A percentile compares a stretch with the other conserved stretches of the same genome.
Evolutionary conservation across 2,329 filamentous ascomycete genomes (phyloP).

Genomic region (Pseudogymnoascus sp.): DNA sequence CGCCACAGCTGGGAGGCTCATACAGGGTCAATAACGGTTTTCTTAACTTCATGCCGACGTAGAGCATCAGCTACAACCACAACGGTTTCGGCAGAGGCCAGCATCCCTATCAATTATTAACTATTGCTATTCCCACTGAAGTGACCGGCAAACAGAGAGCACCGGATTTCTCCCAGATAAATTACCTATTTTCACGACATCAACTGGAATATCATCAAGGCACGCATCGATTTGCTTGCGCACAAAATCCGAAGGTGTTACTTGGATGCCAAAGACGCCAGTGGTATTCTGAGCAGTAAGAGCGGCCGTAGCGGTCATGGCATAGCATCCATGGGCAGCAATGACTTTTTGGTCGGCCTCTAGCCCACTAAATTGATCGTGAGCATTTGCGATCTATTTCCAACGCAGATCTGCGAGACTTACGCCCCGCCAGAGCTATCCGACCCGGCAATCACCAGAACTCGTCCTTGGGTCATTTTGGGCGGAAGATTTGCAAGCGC

Average conservation of each 20-base stretch:
- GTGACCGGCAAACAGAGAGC: not conserved
- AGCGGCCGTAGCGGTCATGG: conserved; percentile 90
- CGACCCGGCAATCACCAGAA: conserved; percentile 64
- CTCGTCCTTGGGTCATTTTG: conserved; percentile 35
- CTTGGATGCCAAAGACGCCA: conserved; percentile 73
- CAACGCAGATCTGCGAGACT: conserved; percentile 30
- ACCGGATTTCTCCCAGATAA: conserved; percentile 10
- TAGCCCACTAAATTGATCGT: conserved; percentile 55
- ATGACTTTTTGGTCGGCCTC: conserved; percentile 96
- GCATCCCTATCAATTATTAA: conserved; percentile 55
- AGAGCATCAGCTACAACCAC: conserved; percentile 59
- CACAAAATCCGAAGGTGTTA: conserved; percentile 70
- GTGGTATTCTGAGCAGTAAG: conserved; percentile 93
- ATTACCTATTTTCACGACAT: conserved; percentile 86
- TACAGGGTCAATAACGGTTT: conserved; percentile 69
- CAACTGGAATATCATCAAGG: conserved; percentile 73
- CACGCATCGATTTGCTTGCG: conserved; percentile 78
- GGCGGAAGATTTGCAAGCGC: not conserved
- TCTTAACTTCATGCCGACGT: conserved; percentile 45
- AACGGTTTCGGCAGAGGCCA: conserved; percentile 65
- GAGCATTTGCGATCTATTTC: conserved; percentile 1
- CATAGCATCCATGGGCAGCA: conserved; percentile 85
- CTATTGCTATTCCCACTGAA: not conserved
- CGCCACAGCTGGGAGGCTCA: conserved; percentile 14
- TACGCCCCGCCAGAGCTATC: conserved; percentile 71